Evolutionary conservation across 306 rosid genomes (phyloP).

Genomic region (Rosa lucieae): DNA sequence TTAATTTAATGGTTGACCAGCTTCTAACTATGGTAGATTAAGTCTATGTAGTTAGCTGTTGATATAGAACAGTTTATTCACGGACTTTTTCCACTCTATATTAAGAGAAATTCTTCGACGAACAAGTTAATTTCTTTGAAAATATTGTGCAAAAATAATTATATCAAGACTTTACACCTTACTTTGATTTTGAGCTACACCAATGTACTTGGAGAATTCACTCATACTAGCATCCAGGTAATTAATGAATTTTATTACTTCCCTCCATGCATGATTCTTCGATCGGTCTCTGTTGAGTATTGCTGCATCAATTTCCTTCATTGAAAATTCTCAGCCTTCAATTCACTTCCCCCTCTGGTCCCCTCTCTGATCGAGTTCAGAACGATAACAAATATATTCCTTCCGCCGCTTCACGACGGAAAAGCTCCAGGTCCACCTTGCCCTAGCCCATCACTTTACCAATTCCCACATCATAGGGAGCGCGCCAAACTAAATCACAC

Average conservation of each 20-base stretch:
- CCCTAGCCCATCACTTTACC: conserved; percentile 2
- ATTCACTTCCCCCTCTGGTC: background rate
- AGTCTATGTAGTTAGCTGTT: no score
- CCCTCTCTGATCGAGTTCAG: background rate
- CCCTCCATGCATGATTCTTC: background rate
- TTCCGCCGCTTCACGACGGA: background rate
- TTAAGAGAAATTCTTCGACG: no score
- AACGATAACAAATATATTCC: conserved; percentile 10
- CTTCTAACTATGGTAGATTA: no score
- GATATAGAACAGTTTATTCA: no score
- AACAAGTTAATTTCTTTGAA: no score
- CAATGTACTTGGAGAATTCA: background rate
- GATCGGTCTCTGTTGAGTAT: background rate
- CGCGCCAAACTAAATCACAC: background rate
- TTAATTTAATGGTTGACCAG: no score
- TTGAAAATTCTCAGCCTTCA: conserved; percentile 6
- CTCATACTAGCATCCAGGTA: background rate
- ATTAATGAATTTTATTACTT: background rate
- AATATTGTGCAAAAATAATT: no score
- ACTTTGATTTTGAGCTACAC: background rate
- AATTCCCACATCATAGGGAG: conserved; percentile 14
- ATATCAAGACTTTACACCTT: background rate
- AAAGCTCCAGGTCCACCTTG: background rate
- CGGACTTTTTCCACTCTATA: no score
- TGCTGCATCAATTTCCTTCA: background rate